These are phyloP conservation scores for Oropetium thomaeum DNA, from an alignment of 176 grass and related monocot genomes.

Conservation along the genomic window DNA sequence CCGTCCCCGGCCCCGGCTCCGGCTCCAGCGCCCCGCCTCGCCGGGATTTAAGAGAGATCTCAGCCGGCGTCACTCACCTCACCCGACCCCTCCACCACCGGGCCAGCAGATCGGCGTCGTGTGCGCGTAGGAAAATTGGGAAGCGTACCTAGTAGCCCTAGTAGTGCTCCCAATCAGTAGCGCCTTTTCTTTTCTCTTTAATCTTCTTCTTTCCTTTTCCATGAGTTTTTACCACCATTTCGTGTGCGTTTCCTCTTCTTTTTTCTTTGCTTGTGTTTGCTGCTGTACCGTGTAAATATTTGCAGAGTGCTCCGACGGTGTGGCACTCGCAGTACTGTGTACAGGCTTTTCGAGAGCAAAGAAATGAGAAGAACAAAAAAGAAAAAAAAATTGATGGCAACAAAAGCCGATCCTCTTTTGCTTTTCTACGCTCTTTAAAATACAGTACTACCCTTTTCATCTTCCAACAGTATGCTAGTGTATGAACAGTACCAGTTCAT, in stretches of 20 bases:
- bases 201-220: background rate
- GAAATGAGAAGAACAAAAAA: conserved; percentile 14
- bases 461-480: background rate
- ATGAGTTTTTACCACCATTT: background rate
- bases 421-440: background rate
- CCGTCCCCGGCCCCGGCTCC: background rate
- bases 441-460: background rate
- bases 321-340: conserved; percentile 29
- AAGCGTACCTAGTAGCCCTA: conserved; percentile 5
- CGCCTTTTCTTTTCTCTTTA: background rate
- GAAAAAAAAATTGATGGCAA: background rate
- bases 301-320: conserved; percentile 29
- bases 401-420: background rate
- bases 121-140: conserved; percentile 35
- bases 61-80: background rate
- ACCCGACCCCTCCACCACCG: background rate
- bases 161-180: conserved; percentile 17
- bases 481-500: too few relatives aligned
- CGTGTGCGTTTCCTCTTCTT: background rate
- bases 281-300: conserved; percentile 37
- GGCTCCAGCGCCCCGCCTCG: background rate
- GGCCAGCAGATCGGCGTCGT: conserved; percentile 7
- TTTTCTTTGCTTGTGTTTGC: background rate
- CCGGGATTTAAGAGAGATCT: conserved; percentile 25
- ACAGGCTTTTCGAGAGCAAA: conserved; percentile 22